phyloP scores from a whole-genome alignment of 2,329 filamentous ascomycete genomes.

The Trichoderma pleuroti region DNA sequence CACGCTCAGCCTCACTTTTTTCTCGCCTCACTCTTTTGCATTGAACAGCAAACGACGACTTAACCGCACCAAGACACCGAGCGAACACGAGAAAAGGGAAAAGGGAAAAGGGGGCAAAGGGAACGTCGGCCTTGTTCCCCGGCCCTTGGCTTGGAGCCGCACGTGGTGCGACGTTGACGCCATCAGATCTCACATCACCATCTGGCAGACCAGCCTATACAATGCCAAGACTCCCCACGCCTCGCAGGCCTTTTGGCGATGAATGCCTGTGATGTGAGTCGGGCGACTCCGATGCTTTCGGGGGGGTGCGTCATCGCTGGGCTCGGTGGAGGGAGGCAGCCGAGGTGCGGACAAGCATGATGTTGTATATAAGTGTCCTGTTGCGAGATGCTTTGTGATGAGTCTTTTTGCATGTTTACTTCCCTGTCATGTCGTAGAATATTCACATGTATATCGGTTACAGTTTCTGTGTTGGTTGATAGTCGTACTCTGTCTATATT shows the following conservation, averaged over 20 bases:
- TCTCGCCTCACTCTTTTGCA: background rate
- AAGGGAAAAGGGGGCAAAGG: background rate
- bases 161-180: background rate
- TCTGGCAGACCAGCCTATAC: background rate
- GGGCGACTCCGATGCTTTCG: constrained; percentile 1
- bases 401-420: background rate
- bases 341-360: background rate
- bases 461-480: background rate
- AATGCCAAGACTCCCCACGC: background rate
- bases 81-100: background rate
- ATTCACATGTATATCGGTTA: background rate
- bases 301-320: background rate
- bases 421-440: background rate
- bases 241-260: background rate
- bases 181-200: background rate
- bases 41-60: background rate
- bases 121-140: background rate
- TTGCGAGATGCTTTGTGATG: background rate
- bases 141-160: background rate
- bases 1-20: constrained; percentile 1
- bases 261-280: background rate
- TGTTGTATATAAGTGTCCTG: background rate
- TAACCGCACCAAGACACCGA: constrained; percentile 12
- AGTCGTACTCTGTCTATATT: background rate
- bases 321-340: background rate